A percentile compares a stretch with the other conserved stretches of the same genome.
phyloP scores from a whole-genome alignment of 2,329 filamentous ascomycete species.

The Emydomyces testavorans region DNA sequence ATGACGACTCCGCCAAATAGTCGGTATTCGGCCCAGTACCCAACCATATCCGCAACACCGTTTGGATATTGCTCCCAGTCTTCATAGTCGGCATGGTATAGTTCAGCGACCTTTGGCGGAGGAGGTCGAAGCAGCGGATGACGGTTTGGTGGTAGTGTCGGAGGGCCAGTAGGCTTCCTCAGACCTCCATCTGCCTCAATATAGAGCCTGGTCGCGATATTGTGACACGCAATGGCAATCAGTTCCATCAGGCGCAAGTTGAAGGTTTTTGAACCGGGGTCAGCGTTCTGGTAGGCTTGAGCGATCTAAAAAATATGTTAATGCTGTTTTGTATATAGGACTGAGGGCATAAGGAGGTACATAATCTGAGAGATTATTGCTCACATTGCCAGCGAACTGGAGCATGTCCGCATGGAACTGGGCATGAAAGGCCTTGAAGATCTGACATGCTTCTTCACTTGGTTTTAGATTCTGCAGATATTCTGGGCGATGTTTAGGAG shows the following conservation, averaged over 20 bases:
- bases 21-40: conserved; percentile 22
- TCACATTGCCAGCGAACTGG: too few species aligned
- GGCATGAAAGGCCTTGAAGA: too few species aligned
- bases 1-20: conserved; percentile 22
- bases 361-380: too few species aligned
- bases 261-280: conserved; percentile 1
- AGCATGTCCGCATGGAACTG: too few species aligned
- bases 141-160: not conserved
- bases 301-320: too few species aligned
- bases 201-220: conserved; percentile 6
- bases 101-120: conserved; percentile 1
- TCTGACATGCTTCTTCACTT: not conserved
- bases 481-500: too few species aligned
- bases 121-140: not conserved
- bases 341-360: too few species aligned
- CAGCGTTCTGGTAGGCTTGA: conserved; percentile 10
- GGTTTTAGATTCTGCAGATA: not conserved
- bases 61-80: conserved; percentile 18
- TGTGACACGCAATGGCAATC: conserved; percentile 6
- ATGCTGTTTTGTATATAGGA: too few species aligned
- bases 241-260: conserved; percentile 9
- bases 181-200: not conserved
- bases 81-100: not conserved
- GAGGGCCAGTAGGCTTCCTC: not conserved
- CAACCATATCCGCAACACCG: conserved; percentile 20